Base-by-base conservation (phyloP, 2,329 filamentous ascomycete species). In the Graphium sp. region DNA sequence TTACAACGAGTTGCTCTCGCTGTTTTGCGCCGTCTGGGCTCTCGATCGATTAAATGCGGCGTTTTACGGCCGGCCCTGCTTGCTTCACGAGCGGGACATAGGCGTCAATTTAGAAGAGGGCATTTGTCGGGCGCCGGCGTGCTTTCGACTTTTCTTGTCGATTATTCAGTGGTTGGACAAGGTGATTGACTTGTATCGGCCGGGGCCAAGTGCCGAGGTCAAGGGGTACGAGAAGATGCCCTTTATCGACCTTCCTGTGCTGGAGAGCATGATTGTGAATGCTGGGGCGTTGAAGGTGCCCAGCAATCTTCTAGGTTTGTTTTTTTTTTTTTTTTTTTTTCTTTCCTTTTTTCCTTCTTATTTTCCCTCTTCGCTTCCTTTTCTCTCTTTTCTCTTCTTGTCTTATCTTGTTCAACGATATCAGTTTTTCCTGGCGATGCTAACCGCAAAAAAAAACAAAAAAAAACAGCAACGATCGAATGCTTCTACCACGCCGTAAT, bases 401-500 rank as follows among this genome's bases (percentile, higher is more conserved):
- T n/a, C n/a, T n/a, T n/a, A n/a, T n/a, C n/a, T n/a, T n/a, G n/a
- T n/a, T n/a, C n/a, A n/a, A n/a, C n/a, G n/a, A n/a, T n/a, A n/a
- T n/a, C n/a, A n/a, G n/a, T n/a, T n/a, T n/a, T 12, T 12, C 9
- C 22, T 24, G 16, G 7, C 10, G 9, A 6, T 24, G 9, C 43
- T 50, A 26, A 52, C 31, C n/a, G 15, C 18, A 17, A 2, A n/a
- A n/a, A n/a, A n/a, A n/a, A n/a, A n/a, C n/a, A n/a, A n/a, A n/a
- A n/a, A n/a, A n/a, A 4, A 5, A 5, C 21, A 70, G 67, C 59
- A 6, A 73, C 70, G 0, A 56, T 75, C 6, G 70, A 75, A 37
- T 60, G 66, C 1, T 60, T 76, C 11, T 76, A 76, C 38, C 68
- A 75, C 38, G 66, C 69, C 4, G 62, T 76, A 6, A 63, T 67